Evolutionary conservation across 2,329 filamentous ascomycete species (phyloP).

Genomic region (Lachnellula willkommii): DNA sequence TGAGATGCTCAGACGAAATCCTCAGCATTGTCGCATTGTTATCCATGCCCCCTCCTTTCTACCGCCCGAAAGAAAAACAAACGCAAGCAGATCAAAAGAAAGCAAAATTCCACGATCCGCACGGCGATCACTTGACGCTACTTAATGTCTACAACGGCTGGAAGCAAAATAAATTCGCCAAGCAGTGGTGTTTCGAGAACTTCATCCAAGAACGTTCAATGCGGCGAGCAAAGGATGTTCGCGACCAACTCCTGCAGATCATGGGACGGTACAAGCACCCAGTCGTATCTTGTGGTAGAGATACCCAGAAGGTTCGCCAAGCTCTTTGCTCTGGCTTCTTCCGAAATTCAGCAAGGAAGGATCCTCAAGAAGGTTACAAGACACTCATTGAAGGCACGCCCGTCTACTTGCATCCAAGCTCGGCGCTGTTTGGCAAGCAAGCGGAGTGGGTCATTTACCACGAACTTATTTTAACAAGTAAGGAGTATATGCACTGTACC

Average conservation of each 20-base stretch:
- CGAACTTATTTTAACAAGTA: conserved; percentile 82
- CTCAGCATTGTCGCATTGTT: conserved; percentile 94
- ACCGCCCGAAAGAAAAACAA: conserved; percentile 96
- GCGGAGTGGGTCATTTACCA: conserved; percentile 97
- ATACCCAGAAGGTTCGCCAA: conserved; percentile 81
- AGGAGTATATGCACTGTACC: conserved; percentile 97
- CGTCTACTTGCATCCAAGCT: conserved; percentile 89
- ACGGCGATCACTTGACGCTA: conserved; percentile 89
- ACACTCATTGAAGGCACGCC: conserved; percentile 93
- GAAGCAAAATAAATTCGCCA: conserved; percentile 77
- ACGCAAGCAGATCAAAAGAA: conserved; percentile 96
- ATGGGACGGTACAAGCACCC: conserved; percentile 86
- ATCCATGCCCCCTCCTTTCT: conserved; percentile 80
- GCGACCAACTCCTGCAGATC: conserved; percentile 86
- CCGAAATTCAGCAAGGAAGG: conserved; percentile 89
- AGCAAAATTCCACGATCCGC: conserved; percentile 91
- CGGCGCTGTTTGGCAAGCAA: conserved; percentile 89
- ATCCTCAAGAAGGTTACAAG: conserved; percentile 95
- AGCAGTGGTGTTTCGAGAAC: conserved; percentile 95
- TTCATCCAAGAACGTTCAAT: conserved; percentile 92
- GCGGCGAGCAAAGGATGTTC: conserved; percentile 83
- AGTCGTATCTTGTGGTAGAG: conserved; percentile 76
- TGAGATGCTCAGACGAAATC: conserved; percentile 88
- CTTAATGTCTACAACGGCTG: conserved; percentile 98
- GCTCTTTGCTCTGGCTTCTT: conserved; percentile 93